phyloP scores from a whole-genome alignment of 2,329 filamentous ascomycete genomes.

The Colletotrichum sp. region DNA sequence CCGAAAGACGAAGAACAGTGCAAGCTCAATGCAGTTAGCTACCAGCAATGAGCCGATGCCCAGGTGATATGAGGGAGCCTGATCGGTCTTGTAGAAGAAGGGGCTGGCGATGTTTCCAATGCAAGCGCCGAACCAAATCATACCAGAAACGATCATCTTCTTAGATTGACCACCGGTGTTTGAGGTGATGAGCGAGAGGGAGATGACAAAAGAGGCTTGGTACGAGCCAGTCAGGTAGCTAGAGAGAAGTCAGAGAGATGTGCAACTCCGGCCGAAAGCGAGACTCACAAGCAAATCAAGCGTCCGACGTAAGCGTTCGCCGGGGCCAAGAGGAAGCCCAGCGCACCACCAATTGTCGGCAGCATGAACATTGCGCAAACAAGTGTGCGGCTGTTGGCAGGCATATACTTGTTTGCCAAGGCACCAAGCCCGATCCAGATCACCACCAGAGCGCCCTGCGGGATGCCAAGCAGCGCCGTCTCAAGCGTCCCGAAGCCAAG shows the following conservation, averaged over 20 bases:
- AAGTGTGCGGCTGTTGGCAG: constrained; percentile 53
- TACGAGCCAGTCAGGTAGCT: constrained; percentile 42
- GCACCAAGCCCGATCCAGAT: constrained; percentile 46
- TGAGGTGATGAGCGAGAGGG: constrained; percentile 50
- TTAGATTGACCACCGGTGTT: constrained; percentile 64
- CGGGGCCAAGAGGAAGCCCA: constrained; percentile 62
- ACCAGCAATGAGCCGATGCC: constrained; percentile 49
- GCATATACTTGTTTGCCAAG: constrained; percentile 42
- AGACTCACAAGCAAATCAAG: constrained; percentile 56
- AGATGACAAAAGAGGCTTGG: constrained; percentile 44
- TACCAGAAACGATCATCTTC: constrained; percentile 68
- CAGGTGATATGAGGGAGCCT: constrained; percentile 47
- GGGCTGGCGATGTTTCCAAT: constrained; percentile 67
- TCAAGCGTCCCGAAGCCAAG: constrained; percentile 54
- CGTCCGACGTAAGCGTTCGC: constrained; percentile 54
- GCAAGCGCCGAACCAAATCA: constrained; percentile 65
- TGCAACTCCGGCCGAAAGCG: not conserved
- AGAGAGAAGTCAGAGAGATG: not conserved
- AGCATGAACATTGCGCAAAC: constrained; percentile 61
- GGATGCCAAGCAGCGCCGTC: constrained; percentile 42
- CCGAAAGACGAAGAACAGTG: constrained; percentile 42
- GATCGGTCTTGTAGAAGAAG: constrained; percentile 65
- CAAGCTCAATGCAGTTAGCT: constrained; percentile 42
- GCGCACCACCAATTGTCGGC: constrained; percentile 64
- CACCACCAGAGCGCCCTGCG: constrained; percentile 40